Percentiles rank a stretch among this genome's conserved stretches.
These are phyloP conservation scores for Penicillium sp. DNA, from an alignment of 2,329 filamentous ascomycete genomes.

Conservation along the genomic window DNA sequence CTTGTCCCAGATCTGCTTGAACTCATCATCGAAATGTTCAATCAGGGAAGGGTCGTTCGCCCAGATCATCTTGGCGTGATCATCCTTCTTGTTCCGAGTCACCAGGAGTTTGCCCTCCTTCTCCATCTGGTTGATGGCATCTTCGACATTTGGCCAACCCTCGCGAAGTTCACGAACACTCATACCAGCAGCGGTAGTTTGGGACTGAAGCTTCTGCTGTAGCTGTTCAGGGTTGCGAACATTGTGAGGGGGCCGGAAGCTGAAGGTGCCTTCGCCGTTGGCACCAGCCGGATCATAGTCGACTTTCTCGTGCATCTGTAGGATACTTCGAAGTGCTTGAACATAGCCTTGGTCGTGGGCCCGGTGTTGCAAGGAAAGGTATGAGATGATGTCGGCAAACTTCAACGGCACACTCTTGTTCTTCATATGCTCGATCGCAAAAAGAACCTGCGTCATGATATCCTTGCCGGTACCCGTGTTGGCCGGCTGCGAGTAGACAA, in stretches of 20 bases:
- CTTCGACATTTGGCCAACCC: slow-evolving; percentile 86
- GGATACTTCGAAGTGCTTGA: slow-evolving; percentile 67
- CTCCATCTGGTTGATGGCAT: slow-evolving; percentile 78
- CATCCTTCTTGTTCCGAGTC: slow-evolving; percentile 89
- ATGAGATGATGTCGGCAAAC: slow-evolving; percentile 77
- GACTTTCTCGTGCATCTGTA: slow-evolving; percentile 69
- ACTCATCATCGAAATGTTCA: slow-evolving; percentile 78
- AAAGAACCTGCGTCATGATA: slow-evolving; percentile 85
- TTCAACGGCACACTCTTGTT: slow-evolving; percentile 70
- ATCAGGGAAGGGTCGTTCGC: slow-evolving; percentile 79
- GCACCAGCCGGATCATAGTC: slow-evolving; percentile 62
- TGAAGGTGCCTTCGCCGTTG: slow-evolving; percentile 75
- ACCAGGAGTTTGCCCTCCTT: slow-evolving; percentile 78
- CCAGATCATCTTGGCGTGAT: slow-evolving; percentile 84
- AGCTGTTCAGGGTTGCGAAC: slow-evolving; percentile 79
- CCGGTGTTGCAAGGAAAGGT: slow-evolving; percentile 71
- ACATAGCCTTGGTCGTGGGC: slow-evolving; percentile 63
- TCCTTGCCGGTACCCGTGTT: slow-evolving; percentile 77
- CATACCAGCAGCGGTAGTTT: slow-evolving; percentile 79
- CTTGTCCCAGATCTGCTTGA: slow-evolving; percentile 80
- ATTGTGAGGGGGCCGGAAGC: slow-evolving; percentile 81
- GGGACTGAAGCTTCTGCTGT: slow-evolving; percentile 77
- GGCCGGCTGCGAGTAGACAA: slow-evolving; percentile 74
- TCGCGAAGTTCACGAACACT: slow-evolving; percentile 91
- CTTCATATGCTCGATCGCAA: slow-evolving; percentile 80